Conservation (phyloP, 148 eudicot species). For the Bassia scoparia region DNA sequence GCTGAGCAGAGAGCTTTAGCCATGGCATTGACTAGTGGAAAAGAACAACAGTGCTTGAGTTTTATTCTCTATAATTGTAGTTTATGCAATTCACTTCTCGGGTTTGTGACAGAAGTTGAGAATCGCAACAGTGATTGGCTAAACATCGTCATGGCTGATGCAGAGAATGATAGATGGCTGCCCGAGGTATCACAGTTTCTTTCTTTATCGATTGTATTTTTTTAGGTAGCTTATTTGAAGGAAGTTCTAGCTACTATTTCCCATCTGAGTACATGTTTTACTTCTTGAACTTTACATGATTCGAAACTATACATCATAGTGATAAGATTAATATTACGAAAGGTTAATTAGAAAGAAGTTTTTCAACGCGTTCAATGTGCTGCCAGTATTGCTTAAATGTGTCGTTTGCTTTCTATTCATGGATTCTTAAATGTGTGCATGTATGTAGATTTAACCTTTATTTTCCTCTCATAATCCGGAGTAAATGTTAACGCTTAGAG, state of each 20-base stretch:
- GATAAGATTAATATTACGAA: background rate
- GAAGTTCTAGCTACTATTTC: background rate
- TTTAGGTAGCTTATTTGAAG: background rate
- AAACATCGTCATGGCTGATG: slow-evolving; percentile 86
- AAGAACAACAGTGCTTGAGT: slow-evolving; percentile 74
- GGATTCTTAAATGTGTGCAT: background rate
- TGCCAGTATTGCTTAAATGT: background rate
- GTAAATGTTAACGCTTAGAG: background rate
- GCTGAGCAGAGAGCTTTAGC: slow-evolving; percentile 90
- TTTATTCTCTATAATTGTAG: slow-evolving; percentile 86
- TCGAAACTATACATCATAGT: background rate
- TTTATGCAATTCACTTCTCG: slow-evolving; percentile 78
- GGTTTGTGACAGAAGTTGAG: slow-evolving; percentile 70
- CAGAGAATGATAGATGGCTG: slow-evolving; percentile 80
- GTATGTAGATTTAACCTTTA: background rate
- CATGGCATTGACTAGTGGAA: slow-evolving; percentile 59
- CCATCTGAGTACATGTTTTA: background rate
- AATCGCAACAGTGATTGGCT: slow-evolving; percentile 77
- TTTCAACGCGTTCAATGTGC: background rate
- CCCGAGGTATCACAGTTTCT: slow-evolving; percentile 67
- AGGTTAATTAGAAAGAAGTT: too few relatives aligned
- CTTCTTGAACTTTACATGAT: background rate
- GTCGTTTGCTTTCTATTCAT: background rate
- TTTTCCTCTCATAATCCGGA: background rate
- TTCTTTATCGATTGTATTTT: background rate